phyloP scores from a whole-genome alignment of 257 asterid species.

The Echium plantagineum region DNA sequence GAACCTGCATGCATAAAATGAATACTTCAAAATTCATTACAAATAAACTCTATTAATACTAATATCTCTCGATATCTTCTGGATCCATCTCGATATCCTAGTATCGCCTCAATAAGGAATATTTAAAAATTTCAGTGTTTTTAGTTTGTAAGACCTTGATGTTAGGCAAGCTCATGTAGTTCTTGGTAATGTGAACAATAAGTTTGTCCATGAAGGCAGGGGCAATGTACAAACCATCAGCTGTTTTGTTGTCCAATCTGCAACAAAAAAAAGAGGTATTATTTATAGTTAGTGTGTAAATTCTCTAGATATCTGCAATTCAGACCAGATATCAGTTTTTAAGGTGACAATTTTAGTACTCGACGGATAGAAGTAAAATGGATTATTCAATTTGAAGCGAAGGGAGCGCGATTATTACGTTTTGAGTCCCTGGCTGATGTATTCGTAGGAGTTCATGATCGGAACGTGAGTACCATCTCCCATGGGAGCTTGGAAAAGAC shows the following conservation, averaged over 20 bases:
- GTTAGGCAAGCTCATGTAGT: constrained; percentile 68
- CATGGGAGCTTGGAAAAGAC: constrained; percentile 66
- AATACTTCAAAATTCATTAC: too few relatives aligned
- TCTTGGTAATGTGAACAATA: constrained; percentile 56
- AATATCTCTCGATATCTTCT: too few relatives aligned
- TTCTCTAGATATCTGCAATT: neutral
- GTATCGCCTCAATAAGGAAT: too few relatives aligned
- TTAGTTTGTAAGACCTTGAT: constrained; percentile 38
- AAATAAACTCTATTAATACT: too few relatives aligned
- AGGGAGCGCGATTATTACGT: constrained; percentile 18
- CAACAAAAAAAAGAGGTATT: constrained; percentile 9
- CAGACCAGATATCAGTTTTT: neutral
- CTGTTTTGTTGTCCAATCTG: constrained; percentile 44
- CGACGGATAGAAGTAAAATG: too few relatives aligned
- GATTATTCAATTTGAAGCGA: neutral
- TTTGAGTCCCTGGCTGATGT: constrained; percentile 60
- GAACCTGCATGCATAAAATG: constrained; percentile 29
- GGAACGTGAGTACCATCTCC: constrained; percentile 65
- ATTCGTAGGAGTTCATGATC: constrained; percentile 57
- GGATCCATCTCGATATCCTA: too few relatives aligned
- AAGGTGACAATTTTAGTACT: too few relatives aligned
- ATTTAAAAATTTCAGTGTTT: neutral
- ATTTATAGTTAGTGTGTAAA: too few relatives aligned
- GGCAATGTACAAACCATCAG: constrained; percentile 63
- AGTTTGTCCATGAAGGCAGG: constrained; percentile 96